These are phyloP conservation scores for Hirschioporus abietinus DNA, from an alignment of 768 basidiomycete species.

Conservation along the genomic window DNA sequence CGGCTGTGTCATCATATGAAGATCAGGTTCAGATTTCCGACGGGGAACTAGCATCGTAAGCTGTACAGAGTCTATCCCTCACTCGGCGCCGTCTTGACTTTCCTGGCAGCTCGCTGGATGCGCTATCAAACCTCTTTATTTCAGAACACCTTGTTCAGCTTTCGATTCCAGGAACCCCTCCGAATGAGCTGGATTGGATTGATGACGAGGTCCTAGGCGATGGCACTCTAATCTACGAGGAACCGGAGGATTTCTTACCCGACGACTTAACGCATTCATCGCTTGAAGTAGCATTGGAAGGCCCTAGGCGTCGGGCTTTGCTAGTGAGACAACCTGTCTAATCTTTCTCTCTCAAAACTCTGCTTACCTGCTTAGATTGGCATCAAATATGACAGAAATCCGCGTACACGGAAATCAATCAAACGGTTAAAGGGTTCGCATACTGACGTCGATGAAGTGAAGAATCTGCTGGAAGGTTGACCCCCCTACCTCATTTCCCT, in stretches of 20 bases:
- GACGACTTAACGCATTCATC: not conserved
- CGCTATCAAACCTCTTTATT: not conserved
- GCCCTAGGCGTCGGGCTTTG: not conserved
- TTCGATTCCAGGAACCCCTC: not conserved
- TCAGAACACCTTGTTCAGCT: not conserved
- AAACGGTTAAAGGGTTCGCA: not conserved
- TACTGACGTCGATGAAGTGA: constrained; percentile 3
- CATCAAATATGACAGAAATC: not conserved
- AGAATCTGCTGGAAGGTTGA: not conserved
- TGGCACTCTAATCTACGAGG: not conserved
- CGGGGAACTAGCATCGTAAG: not conserved
- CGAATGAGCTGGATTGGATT: not conserved
- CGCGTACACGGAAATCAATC: not conserved
- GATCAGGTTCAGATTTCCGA: not conserved
- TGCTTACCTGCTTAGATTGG: not conserved
- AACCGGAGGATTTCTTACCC: not conserved
- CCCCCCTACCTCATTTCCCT: not conserved
- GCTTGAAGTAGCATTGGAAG: not conserved
- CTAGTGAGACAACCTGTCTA: not conserved
- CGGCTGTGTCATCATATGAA: not conserved
- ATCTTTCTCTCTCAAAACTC: not conserved
- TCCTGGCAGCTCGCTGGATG: not conserved
- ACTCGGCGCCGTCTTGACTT: not conserved
- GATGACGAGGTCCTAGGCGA: not conserved
- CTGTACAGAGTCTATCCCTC: not conserved